These are phyloP conservation scores for Oryza meridionalis DNA, from an alignment of 176 grass and related monocot genomes.

Conservation along the genomic window DNA sequence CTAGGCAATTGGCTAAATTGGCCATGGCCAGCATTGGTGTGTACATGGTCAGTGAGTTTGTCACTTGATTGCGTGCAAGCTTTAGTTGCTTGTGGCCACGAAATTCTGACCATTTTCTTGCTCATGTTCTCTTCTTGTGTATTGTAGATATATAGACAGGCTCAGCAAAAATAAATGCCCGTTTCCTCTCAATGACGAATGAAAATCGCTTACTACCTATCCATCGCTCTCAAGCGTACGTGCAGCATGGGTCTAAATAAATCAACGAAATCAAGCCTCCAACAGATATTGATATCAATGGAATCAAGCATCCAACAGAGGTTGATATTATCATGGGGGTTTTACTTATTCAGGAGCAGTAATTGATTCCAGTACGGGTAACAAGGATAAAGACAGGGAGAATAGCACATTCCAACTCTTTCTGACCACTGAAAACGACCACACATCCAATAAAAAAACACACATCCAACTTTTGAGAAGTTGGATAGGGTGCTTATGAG, in stretches of 20 bases:
- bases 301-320: no score
- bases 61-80: conserved; percentile 34
- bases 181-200: neutral
- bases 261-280: neutral
- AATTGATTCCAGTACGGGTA: neutral
- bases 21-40: neutral
- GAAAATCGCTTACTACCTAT: neutral
- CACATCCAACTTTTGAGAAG: no score
- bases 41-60: neutral
- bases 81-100: conserved; percentile 36
- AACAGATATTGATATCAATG: neutral
- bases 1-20: neutral
- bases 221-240: conserved; percentile 7
- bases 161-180: neutral
- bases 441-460: no score
- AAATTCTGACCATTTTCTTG: neutral
- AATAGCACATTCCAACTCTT: no score
- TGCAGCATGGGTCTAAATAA: neutral
- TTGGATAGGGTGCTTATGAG: no score
- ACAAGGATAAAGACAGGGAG: neutral
- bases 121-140: neutral
- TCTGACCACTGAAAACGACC: neutral
- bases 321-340: neutral
- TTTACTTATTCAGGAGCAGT: neutral
- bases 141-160: neutral